phyloP scores from a whole-genome alignment of 768 basidiomycete genomes.

The Panus rudis region DNA sequence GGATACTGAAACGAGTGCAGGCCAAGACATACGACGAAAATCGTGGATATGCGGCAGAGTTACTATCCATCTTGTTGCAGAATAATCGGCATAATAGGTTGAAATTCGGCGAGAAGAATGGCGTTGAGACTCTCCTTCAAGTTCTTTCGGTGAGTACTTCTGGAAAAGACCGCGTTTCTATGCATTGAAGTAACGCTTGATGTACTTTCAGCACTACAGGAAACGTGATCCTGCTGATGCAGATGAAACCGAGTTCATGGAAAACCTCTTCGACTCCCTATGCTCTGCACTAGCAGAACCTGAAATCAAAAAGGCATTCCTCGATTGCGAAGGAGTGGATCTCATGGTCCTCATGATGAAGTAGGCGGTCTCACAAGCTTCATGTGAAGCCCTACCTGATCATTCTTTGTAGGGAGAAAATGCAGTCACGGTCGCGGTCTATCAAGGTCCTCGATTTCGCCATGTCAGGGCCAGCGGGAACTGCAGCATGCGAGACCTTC shows the following conservation, averaged over 20 bases:
- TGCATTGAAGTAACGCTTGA: neutral
- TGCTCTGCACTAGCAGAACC: conserved; percentile 82
- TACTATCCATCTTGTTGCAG: conserved; percentile 88
- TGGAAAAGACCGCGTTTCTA: neutral
- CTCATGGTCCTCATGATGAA: conserved; percentile 99
- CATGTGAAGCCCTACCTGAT: conserved; percentile 3
- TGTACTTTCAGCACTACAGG: conserved; percentile 77
- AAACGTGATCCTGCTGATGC: conserved; percentile 75
- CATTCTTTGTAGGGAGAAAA: conserved; percentile 57
- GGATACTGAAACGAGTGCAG: conserved; percentile 74
- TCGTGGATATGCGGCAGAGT: conserved; percentile 86
- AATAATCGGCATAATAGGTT: conserved; percentile 62
- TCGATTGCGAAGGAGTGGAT: conserved; percentile 90
- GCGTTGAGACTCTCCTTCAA: conserved; percentile 70
- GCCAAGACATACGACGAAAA: conserved; percentile 80
- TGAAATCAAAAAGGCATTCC: conserved; percentile 71
- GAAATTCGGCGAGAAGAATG: conserved; percentile 63
- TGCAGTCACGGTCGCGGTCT: conserved; percentile 69
- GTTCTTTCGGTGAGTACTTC: conserved; percentile 67
- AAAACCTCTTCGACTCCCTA: conserved; percentile 86
- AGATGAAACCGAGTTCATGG: conserved; percentile 97
- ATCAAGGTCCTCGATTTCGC: conserved; percentile 92
- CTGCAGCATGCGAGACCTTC: conserved; percentile 72
- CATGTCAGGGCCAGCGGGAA: conserved; percentile 69
- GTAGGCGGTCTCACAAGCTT: conserved; percentile 35